Percentiles rank a stretch among this genome's conserved stretches.
Evolutionary conservation across 352 stramenopile genomes (phyloP).

Genomic region (Aphanomyces stellatus): DNA sequence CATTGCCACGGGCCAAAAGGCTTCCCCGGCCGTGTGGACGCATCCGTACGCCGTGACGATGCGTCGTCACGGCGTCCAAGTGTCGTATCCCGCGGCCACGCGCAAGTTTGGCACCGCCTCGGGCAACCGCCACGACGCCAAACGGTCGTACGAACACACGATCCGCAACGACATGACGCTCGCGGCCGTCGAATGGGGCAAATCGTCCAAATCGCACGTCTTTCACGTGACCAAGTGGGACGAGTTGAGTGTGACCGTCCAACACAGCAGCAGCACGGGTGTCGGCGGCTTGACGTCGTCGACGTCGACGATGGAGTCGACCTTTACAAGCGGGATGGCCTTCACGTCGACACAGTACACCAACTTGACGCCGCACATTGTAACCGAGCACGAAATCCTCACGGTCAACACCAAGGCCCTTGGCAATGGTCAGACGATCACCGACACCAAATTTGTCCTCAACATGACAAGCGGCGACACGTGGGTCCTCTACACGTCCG

Average conservation of each 20-base stretch:
- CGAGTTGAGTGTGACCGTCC: slow-evolving; percentile 53
- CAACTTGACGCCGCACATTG: slow-evolving; percentile 40
- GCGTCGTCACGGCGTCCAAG: slow-evolving; percentile 37
- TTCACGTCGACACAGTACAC: slow-evolving; percentile 55
- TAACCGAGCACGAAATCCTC: slow-evolving; percentile 40
- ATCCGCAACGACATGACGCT: slow-evolving; percentile 54
- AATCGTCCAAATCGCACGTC: neutral
- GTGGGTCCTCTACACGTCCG: slow-evolving; percentile 48
- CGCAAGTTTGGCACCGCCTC: slow-evolving; percentile 41
- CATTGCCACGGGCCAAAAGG: slow-evolving; percentile 22
- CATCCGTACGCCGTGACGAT: slow-evolving; percentile 47
- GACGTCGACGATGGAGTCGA: slow-evolving; percentile 43
- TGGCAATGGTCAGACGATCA: slow-evolving; percentile 25
- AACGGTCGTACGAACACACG: slow-evolving; percentile 4
- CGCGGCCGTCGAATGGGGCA: slow-evolving; percentile 43
- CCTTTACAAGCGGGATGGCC: slow-evolving; percentile 60
- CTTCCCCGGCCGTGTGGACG: slow-evolving; percentile 32
- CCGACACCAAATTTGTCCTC: slow-evolving; percentile 40
- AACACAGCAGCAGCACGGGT: slow-evolving; percentile 21
- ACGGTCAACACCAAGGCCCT: slow-evolving; percentile 39
- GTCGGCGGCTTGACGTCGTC: too few species aligned
- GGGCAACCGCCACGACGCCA: slow-evolving; percentile 28
- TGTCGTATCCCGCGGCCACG: slow-evolving; percentile 46
- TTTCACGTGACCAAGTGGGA: slow-evolving; percentile 54
- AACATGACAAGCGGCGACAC: slow-evolving; percentile 38